A percentile compares a stretch with the other conserved stretches of the same genome.
phyloP scores from a whole-genome alignment of 2,329 filamentous ascomycete genomes.

The Epicoccum nigrum region DNA sequence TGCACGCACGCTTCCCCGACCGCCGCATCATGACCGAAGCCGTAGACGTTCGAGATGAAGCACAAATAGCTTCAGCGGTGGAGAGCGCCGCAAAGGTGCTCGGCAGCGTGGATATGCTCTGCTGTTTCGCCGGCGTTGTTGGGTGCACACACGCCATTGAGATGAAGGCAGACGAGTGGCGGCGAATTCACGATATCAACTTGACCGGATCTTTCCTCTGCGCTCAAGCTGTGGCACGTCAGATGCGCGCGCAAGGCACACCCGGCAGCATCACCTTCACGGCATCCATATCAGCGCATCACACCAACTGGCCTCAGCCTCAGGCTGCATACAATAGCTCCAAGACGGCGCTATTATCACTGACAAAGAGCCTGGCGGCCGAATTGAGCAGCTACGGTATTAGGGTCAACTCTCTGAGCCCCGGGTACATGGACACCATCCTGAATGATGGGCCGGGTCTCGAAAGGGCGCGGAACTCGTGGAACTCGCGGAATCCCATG shows the following conservation, averaged over 20 bases:
- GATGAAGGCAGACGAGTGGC: constrained; percentile 64
- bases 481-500: constrained; percentile 66
- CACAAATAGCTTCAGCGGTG: constrained; percentile 50
- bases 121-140: constrained; percentile 73
- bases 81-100: constrained; percentile 51
- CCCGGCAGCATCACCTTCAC: constrained; percentile 70
- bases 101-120: constrained; percentile 61
- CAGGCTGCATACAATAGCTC: constrained; percentile 75
- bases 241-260: constrained; percentile 46
- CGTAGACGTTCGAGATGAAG: constrained; percentile 66
- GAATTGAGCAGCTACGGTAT: constrained; percentile 77
- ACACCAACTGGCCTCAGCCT: constrained; percentile 74
- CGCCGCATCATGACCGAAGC: constrained; percentile 57
- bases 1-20: constrained; percentile 62
- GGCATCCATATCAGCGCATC: constrained; percentile 70
- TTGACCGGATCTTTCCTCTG: constrained; percentile 73
- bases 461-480: constrained; percentile 59
- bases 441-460: constrained; percentile 70
- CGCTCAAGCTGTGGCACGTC: constrained; percentile 66
- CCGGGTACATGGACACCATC: constrained; percentile 79
- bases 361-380: constrained; percentile 70
- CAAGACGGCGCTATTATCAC: constrained; percentile 69
- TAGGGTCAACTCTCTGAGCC: constrained; percentile 71
- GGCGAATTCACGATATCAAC: constrained; percentile 72
- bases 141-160: constrained; percentile 66